Evolutionary conservation across 2,329 filamentous ascomycete genomes (phyloP), one percentile per base, ranked within the genome.

Genomic region (Talaromyces sp.): DNA sequence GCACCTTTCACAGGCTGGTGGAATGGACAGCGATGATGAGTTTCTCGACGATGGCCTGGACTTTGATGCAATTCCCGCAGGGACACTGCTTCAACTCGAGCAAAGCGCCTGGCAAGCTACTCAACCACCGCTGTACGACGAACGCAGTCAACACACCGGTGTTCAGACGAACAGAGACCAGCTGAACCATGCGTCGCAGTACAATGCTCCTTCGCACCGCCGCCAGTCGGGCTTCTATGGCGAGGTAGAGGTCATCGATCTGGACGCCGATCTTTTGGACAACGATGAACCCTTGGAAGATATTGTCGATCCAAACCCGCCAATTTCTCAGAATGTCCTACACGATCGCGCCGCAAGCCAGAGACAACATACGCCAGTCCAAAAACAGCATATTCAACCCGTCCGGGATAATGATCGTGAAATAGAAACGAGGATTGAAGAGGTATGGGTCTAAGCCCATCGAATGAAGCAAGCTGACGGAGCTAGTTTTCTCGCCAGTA

Each of bases 31-130:
- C 71, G 78, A 79, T 69, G 78, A 79, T 63, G 76, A 76, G 68
- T 80, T 80, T 71, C 80, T 77, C 63, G 79, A 80, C 67, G 77
- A 80, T 65, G 75, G 74, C 65, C 75, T 80, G 67, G 79, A 80
- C 64, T 76, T 80, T 68, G 79, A 80, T 64, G 75, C 75, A 63
- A 71, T 81, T 60, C 75, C 78, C 50, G 71, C 76, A 31, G 70
- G 77, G 60, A 76, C 78, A 21, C 69, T 80, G 57, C 71, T 77
- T 63, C 72, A 79, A 67, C 71, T 82, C 44, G 79, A 81, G 67
- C 73, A 81, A 63, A 71, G 76, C 69, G 79, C 79, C n/a, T 74
- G 74, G 59, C 71, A 71, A 63, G 77, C 77, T n/a, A 80, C 77
- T 2, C 79, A 79, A 66, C 70, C 67, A 48, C 61, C 56, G 23